Conservation (phyloP, 768 basidiomycete genomes). For the Podaxis sp. region DNA sequence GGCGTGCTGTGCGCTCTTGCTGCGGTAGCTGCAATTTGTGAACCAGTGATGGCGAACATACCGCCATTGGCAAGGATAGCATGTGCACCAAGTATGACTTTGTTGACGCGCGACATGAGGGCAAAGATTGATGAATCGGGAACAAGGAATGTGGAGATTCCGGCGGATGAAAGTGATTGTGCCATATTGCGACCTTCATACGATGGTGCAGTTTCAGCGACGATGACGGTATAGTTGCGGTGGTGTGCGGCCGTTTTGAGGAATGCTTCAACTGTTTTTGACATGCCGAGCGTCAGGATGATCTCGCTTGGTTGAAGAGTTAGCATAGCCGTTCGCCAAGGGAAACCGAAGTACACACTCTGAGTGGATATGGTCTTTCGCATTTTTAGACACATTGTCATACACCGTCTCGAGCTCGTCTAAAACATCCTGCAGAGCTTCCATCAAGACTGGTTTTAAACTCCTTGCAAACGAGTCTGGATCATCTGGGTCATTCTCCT, state of each 20-base stretch:
- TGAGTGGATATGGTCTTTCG: conserved; percentile 96
- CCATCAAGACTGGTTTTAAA: conserved; percentile 92
- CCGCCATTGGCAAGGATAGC: conserved; percentile 97
- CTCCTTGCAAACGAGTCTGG: conserved; percentile 75
- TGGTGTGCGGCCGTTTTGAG: conserved; percentile 87
- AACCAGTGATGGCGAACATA: conserved; percentile 87
- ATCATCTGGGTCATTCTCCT: conserved; percentile 72
- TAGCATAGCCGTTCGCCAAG: background rate
- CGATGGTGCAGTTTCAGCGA: conserved; percentile 94
- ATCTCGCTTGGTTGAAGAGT: conserved; percentile 68
- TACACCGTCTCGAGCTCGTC: conserved; percentile 97
- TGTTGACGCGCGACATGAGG: conserved; percentile 95
- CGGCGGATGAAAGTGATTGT: conserved; percentile 70
- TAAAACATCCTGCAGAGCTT: conserved; percentile 94
- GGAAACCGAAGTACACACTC: conserved; percentile 57
- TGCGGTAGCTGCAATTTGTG: conserved; percentile 81
- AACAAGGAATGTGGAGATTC: conserved; percentile 94
- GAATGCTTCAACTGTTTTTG: conserved; percentile 91
- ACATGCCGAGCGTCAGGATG: conserved; percentile 81
- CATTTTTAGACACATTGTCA: conserved; percentile 91
- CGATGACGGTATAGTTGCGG: conserved; percentile 93
- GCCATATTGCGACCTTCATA: conserved; percentile 86
- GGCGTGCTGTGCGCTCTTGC: conserved; percentile 90
- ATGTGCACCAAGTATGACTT: conserved; percentile 93
- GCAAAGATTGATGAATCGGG: conserved; percentile 96